Conservation (phyloP, 371 early-diverging fungal genomes). For the Phascolomyces articulosus region DNA sequence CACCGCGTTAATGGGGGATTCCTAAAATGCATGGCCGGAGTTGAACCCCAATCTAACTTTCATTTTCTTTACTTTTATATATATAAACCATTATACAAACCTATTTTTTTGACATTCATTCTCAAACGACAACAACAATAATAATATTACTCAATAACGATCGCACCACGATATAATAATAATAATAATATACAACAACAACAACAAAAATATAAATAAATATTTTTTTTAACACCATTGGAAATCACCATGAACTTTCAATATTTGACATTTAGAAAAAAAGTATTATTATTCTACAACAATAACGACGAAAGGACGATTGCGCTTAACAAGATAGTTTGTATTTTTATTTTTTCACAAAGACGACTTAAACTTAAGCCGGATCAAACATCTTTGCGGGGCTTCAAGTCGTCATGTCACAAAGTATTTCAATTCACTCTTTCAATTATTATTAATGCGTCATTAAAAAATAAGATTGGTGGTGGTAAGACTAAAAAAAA, state of each 20-base stretch:
- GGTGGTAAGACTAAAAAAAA: no score
- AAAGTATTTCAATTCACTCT: conserved; percentile 20
- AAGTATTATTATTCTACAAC: no score
- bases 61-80: background rate
- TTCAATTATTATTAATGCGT: no score
- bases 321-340: background rate
- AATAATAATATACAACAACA: no score
- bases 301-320: background rate
- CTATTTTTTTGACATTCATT: conserved; percentile 9
- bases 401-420: conserved; percentile 33
- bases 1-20: conserved; percentile 8
- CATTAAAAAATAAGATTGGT: no score
- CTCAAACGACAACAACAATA: no score
- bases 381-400: conserved; percentile 17
- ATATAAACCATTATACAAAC: no score
- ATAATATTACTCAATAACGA: background rate
- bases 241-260: no score
- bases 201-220: no score
- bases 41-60: background rate
- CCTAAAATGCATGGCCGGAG: conserved; percentile 7
- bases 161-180: no score
- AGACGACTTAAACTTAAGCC: background rate
- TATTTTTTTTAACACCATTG: no score
- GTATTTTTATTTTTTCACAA: background rate
- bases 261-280: no score